phyloP scores from a whole-genome alignment of 306 rosid genomes.

The Trichosanthes cucumerina region DNA sequence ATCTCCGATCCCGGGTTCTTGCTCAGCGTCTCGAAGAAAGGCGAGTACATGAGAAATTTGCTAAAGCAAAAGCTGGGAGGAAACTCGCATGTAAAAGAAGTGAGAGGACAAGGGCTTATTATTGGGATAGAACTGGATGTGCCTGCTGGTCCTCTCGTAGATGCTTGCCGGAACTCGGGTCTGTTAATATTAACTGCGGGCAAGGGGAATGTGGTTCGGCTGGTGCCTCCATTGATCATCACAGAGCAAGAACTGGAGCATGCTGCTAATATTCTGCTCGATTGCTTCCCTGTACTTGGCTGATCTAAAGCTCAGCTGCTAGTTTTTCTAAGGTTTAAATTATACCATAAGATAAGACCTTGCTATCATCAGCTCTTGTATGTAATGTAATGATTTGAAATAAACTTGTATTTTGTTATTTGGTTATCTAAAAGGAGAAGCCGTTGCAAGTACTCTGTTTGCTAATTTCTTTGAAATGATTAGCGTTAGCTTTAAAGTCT shows the following conservation, averaged over 20 bases:
- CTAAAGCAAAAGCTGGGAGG: conserved; percentile 60
- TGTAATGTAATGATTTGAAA: neutral
- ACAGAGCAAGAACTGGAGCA: conserved; percentile 61
- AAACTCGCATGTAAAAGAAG: conserved; percentile 56
- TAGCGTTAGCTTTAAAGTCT: neutral
- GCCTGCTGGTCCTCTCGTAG: conserved; percentile 48
- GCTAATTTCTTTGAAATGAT: neutral
- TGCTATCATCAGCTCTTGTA: neutral
- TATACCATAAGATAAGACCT: neutral
- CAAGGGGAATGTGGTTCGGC: conserved; percentile 68
- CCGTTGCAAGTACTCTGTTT: neutral
- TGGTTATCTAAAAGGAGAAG: neutral
- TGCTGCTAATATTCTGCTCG: conserved; percentile 49
- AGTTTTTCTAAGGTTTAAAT: neutral
- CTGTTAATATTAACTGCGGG: conserved; percentile 76
- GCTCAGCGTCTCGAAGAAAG: conserved; percentile 51
- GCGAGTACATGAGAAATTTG: conserved; percentile 50
- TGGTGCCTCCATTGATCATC: conserved; percentile 89
- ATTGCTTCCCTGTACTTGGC: conserved; percentile 43
- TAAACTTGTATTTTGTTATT: neutral
- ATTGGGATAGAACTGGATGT: conserved; percentile 71
- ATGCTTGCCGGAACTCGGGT: conserved; percentile 68
- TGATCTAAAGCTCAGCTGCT: neutral
- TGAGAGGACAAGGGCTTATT: conserved; percentile 72
- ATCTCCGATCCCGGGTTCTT: conserved; percentile 56